A percentile compares a stretch with the other conserved stretches of the same genome.
Conservation (phyloP, 2,329 filamentous ascomycete species). For the Cyphellophora attinorum region DNA sequence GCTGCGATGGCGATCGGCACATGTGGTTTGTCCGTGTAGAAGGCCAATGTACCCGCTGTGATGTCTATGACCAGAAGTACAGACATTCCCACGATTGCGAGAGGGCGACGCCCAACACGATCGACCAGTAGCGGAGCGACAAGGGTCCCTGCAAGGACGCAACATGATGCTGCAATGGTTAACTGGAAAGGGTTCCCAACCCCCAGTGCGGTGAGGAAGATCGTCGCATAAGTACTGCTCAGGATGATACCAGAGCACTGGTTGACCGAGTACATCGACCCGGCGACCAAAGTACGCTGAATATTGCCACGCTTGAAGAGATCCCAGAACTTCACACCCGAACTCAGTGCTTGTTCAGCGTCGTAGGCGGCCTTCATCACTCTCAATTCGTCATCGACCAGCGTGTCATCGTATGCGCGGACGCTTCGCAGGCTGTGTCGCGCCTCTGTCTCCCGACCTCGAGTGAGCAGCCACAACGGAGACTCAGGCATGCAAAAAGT, state of each 20-base stretch:
- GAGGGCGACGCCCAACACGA: too few species aligned
- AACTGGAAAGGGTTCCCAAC: too few species aligned
- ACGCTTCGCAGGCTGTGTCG: conserved; percentile 23
- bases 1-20: too few species aligned
- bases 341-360: conserved; percentile 18
- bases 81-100: too few species aligned
- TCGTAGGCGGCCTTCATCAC: conserved; percentile 23
- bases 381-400: conserved; percentile 24
- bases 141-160: too few species aligned
- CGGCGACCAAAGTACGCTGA: conserved; percentile 25
- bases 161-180: too few species aligned
- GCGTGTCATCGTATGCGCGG: conserved; percentile 22
- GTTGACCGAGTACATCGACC: conserved; percentile 27
- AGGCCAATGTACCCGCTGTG: too few species aligned
- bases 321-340: conserved; percentile 23
- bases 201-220: conserved; percentile 27
- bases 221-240: conserved; percentile 27
- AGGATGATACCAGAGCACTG: conserved; percentile 28
- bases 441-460: conserved; percentile 22
- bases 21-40: too few species aligned
- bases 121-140: too few species aligned
- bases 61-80: too few species aligned
- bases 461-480: too few species aligned
- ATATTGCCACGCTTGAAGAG: conserved; percentile 26
- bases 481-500: not conserved